Evolutionary conservation across 345 rosid species (phyloP).

Genomic region (Citropsis articulata): DNA sequence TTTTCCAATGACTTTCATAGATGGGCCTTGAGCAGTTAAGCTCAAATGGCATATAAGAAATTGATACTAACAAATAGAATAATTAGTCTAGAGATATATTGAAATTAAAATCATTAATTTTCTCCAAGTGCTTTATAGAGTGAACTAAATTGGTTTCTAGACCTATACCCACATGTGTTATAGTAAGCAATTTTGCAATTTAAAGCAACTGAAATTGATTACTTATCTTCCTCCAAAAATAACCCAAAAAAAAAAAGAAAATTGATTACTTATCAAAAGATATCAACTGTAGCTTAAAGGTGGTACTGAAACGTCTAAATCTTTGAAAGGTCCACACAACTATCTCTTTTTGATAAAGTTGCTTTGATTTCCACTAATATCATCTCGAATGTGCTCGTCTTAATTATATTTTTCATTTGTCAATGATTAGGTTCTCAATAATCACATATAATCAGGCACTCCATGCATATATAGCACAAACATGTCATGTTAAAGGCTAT

Average conservation of each 20-base stretch:
- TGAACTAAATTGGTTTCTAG: not conserved
- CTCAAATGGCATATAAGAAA: not conserved
- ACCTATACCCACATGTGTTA: not conserved
- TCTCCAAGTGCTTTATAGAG: not conserved
- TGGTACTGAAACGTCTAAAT: not conserved
- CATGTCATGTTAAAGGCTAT: not conserved
- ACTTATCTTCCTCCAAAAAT: not conserved
- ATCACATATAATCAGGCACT: not conserved
- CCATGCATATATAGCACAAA: not conserved
- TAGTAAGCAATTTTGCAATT: conserved; percentile 2
- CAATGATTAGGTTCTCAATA: conserved; percentile 18
- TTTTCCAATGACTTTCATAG: not conserved
- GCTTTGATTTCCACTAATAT: conserved; percentile 12
- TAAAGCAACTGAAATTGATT: not conserved
- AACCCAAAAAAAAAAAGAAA: no score
- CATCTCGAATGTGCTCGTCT: conserved; percentile 10
- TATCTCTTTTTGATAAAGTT: conserved; percentile 14
- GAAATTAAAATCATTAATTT: not conserved
- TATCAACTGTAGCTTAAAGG: not conserved
- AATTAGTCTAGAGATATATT: not conserved
- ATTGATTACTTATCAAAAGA: not conserved
- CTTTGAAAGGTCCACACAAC: not conserved
- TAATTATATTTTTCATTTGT: conserved; percentile 8
- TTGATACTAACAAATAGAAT: not conserved
- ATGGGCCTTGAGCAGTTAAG: not conserved